These are phyloP conservation scores for Erythrophleum ivorense DNA, from an alignment of 331 rosid species.

Conservation along the genomic window DNA sequence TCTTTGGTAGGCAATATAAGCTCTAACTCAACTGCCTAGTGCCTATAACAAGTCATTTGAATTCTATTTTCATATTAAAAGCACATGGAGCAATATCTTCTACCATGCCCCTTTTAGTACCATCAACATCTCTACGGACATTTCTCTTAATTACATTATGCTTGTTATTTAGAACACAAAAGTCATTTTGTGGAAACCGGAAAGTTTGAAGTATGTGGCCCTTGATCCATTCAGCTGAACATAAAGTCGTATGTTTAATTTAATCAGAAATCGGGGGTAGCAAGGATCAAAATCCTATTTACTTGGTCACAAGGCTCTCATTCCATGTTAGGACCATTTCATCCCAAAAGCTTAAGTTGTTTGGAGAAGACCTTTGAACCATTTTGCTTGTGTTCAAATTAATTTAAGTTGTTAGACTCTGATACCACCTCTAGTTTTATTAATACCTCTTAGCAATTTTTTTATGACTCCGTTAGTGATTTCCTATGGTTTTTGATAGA, in stretches of 20 bases:
- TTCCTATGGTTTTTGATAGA: not conserved
- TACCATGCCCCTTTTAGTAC: not conserved
- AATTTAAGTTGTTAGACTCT: not conserved
- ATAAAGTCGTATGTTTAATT: not conserved
- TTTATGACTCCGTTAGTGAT: not conserved
- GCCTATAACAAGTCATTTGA: not conserved
- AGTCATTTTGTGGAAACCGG: constrained; percentile 18
- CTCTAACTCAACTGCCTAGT: not conserved
- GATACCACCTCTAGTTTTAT: not conserved
- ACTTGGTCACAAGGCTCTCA: not conserved
- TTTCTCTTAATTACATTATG: not conserved
- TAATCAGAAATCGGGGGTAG: not conserved
- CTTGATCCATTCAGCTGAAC: not conserved
- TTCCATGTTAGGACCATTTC: not conserved
- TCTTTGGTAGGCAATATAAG: not conserved
- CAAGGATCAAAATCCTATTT: not conserved
- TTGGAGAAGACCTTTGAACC: not conserved
- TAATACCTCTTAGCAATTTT: not conserved
- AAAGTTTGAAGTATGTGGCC: not conserved
- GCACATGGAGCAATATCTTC: not conserved
- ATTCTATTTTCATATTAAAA: not conserved
- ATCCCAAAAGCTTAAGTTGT: not conserved
- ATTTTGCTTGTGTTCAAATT: not conserved
- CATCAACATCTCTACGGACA: not conserved
- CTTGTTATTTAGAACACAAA: constrained; percentile 8